A percentile compares a stretch with the other conserved stretches of the same genome.
These are phyloP conservation scores for Acanthamoeba triangularis DNA, from an alignment of 208 protist genomes.

Conservation along the genomic window DNA sequence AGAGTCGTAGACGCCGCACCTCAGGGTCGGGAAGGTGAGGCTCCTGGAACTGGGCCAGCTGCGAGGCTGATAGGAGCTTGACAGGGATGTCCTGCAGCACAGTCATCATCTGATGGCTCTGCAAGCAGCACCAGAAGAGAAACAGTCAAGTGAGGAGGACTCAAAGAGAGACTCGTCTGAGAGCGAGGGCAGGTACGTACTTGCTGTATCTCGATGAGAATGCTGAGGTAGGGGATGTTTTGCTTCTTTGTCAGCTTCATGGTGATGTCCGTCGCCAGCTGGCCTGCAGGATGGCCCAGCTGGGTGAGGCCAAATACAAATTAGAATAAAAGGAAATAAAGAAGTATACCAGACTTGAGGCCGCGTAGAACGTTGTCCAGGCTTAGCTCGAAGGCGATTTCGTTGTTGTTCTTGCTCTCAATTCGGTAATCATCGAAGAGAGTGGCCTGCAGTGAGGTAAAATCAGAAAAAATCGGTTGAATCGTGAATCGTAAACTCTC, in stretches of 20 bases:
- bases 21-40: conserved; percentile 79
- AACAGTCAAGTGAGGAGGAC: background rate
- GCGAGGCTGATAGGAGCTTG: conserved; percentile 70
- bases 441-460: conserved; percentile 33
- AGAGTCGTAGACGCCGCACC: background rate
- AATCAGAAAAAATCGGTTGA: too few species aligned
- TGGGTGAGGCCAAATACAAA: background rate
- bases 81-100: conserved; percentile 84
- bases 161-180: background rate
- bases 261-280: conserved; percentile 57
- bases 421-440: conserved; percentile 84
- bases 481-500: too few species aligned
- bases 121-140: background rate
- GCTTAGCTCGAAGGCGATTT: conserved; percentile 83
- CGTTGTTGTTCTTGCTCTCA: conserved; percentile 82
- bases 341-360: conserved; percentile 75
- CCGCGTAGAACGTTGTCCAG: conserved; percentile 80
- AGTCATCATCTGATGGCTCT: conserved; percentile 58
- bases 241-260: conserved; percentile 80
- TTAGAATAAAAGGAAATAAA: background rate
- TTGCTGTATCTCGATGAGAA: conserved; percentile 74
- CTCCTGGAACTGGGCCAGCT: conserved; percentile 77
- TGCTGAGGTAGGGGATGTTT: conserved; percentile 68
- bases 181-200: background rate
- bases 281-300: background rate